Percentiles rank a stretch among this genome's conserved stretches.
Conservation (phyloP, 2,329 filamentous ascomycete species). For the Teratosphaeriaceae sp. region DNA sequence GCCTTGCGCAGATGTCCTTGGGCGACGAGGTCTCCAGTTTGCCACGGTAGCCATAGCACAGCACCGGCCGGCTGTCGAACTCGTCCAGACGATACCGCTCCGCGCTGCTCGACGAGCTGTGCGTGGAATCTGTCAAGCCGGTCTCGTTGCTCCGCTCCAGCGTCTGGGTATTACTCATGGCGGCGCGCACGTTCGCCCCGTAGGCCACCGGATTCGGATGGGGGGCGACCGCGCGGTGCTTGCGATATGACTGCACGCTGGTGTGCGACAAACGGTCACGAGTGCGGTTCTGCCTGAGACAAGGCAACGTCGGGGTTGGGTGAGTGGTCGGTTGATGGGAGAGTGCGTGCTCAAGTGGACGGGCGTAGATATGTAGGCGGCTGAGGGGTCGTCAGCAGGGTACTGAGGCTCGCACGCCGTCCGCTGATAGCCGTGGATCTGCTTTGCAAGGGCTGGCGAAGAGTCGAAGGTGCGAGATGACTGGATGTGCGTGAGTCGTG, state of each 20-base stretch:
- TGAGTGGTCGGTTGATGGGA: background rate
- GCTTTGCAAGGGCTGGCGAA: background rate
- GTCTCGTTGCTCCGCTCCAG: conserved; percentile 23
- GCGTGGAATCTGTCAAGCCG: conserved; percentile 40
- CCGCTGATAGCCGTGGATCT: conserved; percentile 1
- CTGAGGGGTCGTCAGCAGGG: background rate
- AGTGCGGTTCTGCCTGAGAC: conserved; percentile 14
- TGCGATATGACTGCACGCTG: background rate
- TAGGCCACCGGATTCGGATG: background rate
- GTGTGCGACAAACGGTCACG: background rate
- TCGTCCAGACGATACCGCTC: conserved; percentile 38
- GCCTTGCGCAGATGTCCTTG: conserved; percentile 35
- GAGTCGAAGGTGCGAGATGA: conserved; percentile 7
- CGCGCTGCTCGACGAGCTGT: conserved; percentile 33
- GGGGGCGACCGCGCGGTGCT: conserved; percentile 1
- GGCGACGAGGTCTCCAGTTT: conserved; percentile 39
- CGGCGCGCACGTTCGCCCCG: conserved; percentile 8
- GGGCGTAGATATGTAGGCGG: background rate
- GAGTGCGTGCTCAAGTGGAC: background rate
- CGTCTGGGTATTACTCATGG: conserved; percentile 16
- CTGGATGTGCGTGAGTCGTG: conserved; percentile 7
- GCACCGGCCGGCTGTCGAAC: conserved; percentile 35
- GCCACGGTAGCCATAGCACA: conserved; percentile 41
- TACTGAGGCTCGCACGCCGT: conserved; percentile 2
- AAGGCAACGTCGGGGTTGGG: conserved; percentile 6